Percentiles rank a stretch among this genome's conserved stretches.
Evolutionary conservation across 2,329 filamentous ascomycete genomes (phyloP).

Genomic region (Microcyclospora pomicola): DNA sequence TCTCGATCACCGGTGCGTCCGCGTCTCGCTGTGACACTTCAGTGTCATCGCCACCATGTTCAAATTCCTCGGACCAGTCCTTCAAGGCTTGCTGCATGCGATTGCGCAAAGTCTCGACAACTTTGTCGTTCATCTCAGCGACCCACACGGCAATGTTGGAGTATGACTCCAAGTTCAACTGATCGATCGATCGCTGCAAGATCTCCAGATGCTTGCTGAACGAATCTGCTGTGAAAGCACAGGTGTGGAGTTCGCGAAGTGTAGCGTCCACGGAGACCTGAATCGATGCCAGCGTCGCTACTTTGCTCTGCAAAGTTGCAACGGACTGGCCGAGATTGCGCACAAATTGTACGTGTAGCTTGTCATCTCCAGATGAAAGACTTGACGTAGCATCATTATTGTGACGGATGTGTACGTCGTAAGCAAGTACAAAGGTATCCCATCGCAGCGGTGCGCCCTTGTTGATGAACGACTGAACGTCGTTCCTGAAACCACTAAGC

Average conservation of each 20-base stretch:
- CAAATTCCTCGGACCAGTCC: conserved; percentile 82
- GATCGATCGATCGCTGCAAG: conserved; percentile 86
- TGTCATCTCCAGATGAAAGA: conserved; percentile 15
- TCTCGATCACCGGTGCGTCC: conserved; percentile 53
- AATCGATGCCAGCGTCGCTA: conserved; percentile 61
- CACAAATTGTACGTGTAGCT: conserved; percentile 77
- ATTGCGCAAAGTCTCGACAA: conserved; percentile 65
- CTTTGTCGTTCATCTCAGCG: conserved; percentile 66
- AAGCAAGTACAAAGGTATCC: conserved; percentile 96
- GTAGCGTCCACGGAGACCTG: conserved; percentile 72
- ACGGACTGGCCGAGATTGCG: conserved; percentile 82
- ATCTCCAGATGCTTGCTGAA: conserved; percentile 71
- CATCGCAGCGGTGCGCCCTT: conserved; percentile 86
- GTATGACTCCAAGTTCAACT: conserved; percentile 91
- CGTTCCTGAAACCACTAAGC: conserved; percentile 80
- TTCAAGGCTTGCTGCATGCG: conserved; percentile 74
- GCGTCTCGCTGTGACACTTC: conserved; percentile 24
- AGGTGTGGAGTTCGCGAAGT: conserved; percentile 68
- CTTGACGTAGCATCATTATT: conserved; percentile 22
- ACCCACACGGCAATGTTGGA: conserved; percentile 90
- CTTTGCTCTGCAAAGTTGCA: conserved; percentile 78
- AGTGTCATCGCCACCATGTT: conserved; percentile 25
- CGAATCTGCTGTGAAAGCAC: conserved; percentile 64
- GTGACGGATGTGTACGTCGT: conserved; percentile 73
- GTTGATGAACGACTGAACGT: conserved; percentile 66